These are phyloP conservation scores for Phytophthora cactorum DNA, from an alignment of 352 stramenopile species.

Conservation along the genomic window DNA sequence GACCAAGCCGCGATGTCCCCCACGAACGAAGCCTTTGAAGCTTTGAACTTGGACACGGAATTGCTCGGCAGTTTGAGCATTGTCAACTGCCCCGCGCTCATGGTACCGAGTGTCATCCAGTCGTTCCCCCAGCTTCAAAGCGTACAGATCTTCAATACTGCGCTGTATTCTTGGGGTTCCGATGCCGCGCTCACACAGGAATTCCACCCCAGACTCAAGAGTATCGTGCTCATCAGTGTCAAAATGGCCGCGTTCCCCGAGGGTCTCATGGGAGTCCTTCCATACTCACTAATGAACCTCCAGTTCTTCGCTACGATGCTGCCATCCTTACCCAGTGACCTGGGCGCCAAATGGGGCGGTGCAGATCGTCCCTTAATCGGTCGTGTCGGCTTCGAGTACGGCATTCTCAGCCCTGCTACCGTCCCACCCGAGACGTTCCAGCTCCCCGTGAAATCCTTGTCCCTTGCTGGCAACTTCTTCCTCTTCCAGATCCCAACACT, in stretches of 20 bases:
- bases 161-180: conserved; percentile 20
- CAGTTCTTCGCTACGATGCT: conserved; percentile 30
- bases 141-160: conserved; percentile 31
- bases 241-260: conserved; percentile 22
- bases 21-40: conserved; percentile 20
- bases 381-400: conserved; percentile 34
- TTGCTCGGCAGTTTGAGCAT: conserved; percentile 24
- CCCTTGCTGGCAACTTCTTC: conserved; percentile 28
- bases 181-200: conserved; percentile 20
- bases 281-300: conserved; percentile 19
- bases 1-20: conserved; percentile 18
- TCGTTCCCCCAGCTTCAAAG: conserved; percentile 16
- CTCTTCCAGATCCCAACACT: conserved; percentile 18
- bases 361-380: conserved; percentile 9
- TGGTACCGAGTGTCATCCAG: conserved; percentile 25
- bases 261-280: conserved; percentile 21
- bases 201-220: conserved; percentile 20
- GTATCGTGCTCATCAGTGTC: conserved; percentile 21
- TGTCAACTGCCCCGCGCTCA: conserved; percentile 25
- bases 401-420: conserved; percentile 9
- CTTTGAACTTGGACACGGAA: conserved; percentile 22
- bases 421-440: conserved; percentile 27
- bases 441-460: conserved; percentile 25
- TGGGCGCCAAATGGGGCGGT: conserved; percentile 28
- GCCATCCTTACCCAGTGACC: conserved; percentile 17